Evolutionary conservation across 306 rosid genomes (phyloP), one percentile per base, ranked within the genome.

Genomic region (Begonia loranthoides): DNA sequence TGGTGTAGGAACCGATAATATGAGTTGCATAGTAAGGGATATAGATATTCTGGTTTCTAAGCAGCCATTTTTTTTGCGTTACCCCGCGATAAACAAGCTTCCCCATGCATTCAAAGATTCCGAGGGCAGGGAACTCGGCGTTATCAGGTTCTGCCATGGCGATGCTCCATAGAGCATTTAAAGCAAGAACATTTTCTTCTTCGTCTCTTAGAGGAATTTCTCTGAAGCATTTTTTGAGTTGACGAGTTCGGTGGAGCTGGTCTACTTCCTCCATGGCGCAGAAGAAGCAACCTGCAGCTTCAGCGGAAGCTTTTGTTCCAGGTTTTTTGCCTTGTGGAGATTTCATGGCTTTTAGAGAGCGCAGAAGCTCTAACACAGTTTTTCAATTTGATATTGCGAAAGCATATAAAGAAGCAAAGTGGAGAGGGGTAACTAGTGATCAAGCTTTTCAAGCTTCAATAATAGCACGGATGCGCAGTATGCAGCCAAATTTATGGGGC

Each of bases 11-110:
- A 13, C 94, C 94, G 52, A 83, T 74, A 15, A 79, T 66, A 61
- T 83, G 88, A 0, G 94, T 82, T 55, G 94, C 87, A 56, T 79
- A 83, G 57, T 83, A 79, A 33, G 94, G 87, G 57, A 74, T 67
- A 38, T 77, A 79, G 36, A 77, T 60, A 50, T 79, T 83, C 62
- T 83, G 88, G 50, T 64, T 38, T 17, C 58, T 70, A 6, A 67
- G 62, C 14, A 77, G 76, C 94, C 94, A 83, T 46, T 60, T 51
- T 47, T 55, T 52, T 64, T 74, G 66, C 1, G 16, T 65, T 41
- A 79, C 10, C 1, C 78, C 78, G 65, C 70, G 79, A 41, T 45
- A 57, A 50, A 79, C 75, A 4, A 83, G 81, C 57, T 65, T 74
- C 17, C 67, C 80, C 84, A 83, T 74, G 62, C 78, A 79, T 55